phyloP scores from a whole-genome alignment of 805 yeast species.

The Zygosaccharomyces lentus region DNA sequence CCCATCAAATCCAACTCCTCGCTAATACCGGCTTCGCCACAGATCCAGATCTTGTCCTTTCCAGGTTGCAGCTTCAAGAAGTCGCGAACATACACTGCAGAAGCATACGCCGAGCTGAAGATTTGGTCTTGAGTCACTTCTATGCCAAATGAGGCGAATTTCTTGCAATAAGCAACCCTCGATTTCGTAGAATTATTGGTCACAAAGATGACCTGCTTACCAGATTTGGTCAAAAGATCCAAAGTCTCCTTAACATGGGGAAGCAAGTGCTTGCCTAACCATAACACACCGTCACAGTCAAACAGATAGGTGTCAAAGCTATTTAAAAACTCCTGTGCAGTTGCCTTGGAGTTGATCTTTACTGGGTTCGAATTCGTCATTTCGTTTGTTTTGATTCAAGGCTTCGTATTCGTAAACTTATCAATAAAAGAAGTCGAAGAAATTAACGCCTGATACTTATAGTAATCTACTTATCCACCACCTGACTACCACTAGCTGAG shows the following conservation, averaged over 20 bases:
- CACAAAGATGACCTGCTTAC: constrained; percentile 79
- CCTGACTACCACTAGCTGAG: constrained; percentile 1
- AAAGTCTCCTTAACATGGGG: constrained; percentile 79
- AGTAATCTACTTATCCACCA: constrained; percentile 1
- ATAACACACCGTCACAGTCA: constrained; percentile 96
- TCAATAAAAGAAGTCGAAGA: not conserved
- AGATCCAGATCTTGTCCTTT: constrained; percentile 73
- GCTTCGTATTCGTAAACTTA: not conserved
- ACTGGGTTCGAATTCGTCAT: constrained; percentile 33
- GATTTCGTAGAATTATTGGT: constrained; percentile 96
- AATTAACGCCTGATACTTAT: not conserved
- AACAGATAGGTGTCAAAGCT: constrained; percentile 81
- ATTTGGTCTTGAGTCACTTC: constrained; percentile 57
- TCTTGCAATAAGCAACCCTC: constrained; percentile 66
- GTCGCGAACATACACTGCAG: constrained; percentile 79
- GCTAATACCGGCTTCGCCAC: constrained; percentile 85
- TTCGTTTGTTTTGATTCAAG: not conserved
- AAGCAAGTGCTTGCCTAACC: constrained; percentile 81
- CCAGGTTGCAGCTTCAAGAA: constrained; percentile 69
- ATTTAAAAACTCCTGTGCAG: constrained; percentile 52
- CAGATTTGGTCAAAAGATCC: constrained; percentile 45
- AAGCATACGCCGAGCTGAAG: constrained; percentile 88
- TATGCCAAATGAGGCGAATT: constrained; percentile 58
- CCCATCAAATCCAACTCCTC: constrained; percentile 76
- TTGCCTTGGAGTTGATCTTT: constrained; percentile 46